phyloP scores from a whole-genome alignment of 495 filamentous ascomycete species.

The Neurospora sp. region DNA sequence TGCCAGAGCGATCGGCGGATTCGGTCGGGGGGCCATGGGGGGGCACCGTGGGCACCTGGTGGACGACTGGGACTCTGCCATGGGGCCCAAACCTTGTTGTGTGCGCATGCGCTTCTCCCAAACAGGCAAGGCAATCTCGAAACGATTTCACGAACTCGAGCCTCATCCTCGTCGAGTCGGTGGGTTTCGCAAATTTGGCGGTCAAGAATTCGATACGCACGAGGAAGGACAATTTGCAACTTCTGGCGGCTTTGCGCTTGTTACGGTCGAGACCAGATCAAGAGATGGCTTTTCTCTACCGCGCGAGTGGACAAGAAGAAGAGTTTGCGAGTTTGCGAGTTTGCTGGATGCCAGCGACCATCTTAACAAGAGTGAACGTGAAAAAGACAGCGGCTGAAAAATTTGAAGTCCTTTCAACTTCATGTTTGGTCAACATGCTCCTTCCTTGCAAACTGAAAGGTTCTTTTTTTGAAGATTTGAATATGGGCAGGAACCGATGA shows the following conservation, averaged over 20 bases:
- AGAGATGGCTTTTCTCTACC: neutral
- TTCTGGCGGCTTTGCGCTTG: neutral
- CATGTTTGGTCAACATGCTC: neutral
- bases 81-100: neutral
- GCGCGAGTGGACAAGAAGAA: neutral
- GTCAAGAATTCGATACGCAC: neutral
- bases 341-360: too few species aligned
- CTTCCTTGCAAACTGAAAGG: neutral
- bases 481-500: neutral
- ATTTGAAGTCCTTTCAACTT: neutral
- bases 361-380: neutral
- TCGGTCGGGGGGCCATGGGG: neutral
- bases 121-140: neutral
- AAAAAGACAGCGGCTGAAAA: neutral
- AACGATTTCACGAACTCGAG: neutral
- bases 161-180: neutral
- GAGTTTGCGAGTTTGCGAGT: neutral
- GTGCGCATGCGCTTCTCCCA: neutral
- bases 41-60: neutral
- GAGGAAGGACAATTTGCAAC: neutral
- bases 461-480: neutral
- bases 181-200: neutral
- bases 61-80: neutral
- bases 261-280: neutral
- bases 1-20: neutral